These are phyloP conservation scores for Tylopilus balloui DNA, from an alignment of 768 basidiomycete species.

Conservation along the genomic window DNA sequence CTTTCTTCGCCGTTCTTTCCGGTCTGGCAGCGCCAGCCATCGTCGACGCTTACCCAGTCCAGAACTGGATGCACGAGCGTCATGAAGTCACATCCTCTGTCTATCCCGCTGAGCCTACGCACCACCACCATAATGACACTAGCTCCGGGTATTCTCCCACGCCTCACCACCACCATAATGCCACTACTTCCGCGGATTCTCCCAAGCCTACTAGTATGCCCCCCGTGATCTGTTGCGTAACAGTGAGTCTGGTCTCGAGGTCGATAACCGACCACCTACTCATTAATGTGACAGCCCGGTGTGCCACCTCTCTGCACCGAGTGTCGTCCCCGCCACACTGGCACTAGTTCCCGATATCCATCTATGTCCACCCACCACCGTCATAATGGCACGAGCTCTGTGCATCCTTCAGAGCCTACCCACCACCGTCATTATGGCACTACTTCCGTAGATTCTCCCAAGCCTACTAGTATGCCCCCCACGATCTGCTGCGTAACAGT, in stretches of 20 bases:
- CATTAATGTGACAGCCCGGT: not conserved
- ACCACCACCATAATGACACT: too few species aligned
- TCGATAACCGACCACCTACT: not conserved
- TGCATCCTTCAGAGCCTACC: not conserved
- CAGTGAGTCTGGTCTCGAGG: not conserved
- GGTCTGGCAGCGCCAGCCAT: not conserved
- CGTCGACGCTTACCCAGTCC: not conserved
- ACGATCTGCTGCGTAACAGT: not conserved
- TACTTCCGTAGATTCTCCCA: not conserved
- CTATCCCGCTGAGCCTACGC: too few species aligned
- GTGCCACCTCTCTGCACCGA: not conserved
- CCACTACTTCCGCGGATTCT: not conserved
- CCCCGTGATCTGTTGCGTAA: not conserved
- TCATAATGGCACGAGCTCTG: not conserved
- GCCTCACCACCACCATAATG: too few species aligned
- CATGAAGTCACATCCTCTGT: too few species aligned
- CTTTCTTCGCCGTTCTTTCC: not conserved
- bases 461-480: not conserved
- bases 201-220: not conserved
- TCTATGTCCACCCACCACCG: not conserved
- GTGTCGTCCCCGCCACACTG: not conserved
- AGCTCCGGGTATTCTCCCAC: too few species aligned
- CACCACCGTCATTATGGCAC: not conserved
- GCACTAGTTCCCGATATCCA: not conserved
- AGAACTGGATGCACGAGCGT: not conserved